A percentile compares a stretch with the other conserved stretches of the same genome.
phyloP scores from a whole-genome alignment of 495 filamentous ascomycete species.

The Entonaema liquescens region DNA sequence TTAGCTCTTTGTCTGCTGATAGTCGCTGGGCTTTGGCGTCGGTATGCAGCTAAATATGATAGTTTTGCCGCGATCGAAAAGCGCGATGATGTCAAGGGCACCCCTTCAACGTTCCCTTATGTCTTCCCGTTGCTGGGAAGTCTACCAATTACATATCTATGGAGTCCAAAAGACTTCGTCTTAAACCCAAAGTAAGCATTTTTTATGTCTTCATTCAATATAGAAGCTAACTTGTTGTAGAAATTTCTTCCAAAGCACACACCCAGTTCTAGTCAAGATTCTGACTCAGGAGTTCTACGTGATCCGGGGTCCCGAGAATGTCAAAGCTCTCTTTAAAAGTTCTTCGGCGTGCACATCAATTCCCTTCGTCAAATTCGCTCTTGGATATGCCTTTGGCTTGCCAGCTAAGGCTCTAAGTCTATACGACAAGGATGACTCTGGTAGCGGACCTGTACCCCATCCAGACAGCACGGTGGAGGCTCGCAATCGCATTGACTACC shows the following conservation, averaged over 20 bases:
- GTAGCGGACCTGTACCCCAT: constrained; percentile 33
- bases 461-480: constrained; percentile 35
- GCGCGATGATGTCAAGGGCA: constrained; percentile 14
- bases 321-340: constrained; percentile 43
- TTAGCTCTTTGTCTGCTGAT: constrained; percentile 8
- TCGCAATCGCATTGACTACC: constrained; percentile 45
- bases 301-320: constrained; percentile 39
- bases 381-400: constrained; percentile 39
- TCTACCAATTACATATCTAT: constrained; percentile 36
- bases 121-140: constrained; percentile 36
- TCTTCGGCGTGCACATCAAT: constrained; percentile 37
- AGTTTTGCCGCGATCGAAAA: constrained; percentile 1
- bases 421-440: constrained; percentile 44
- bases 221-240: background rate
- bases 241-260: constrained; percentile 36
- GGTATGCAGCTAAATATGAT: constrained; percentile 7
- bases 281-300: constrained; percentile 43
- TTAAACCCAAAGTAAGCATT: constrained; percentile 29
- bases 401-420: constrained; percentile 28
- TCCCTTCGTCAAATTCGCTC: constrained; percentile 38
- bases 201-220: background rate
- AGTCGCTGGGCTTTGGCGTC: constrained; percentile 17
- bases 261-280: constrained; percentile 39
- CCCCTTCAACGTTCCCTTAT: constrained; percentile 36
- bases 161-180: constrained; percentile 38